Evolutionary conservation across 768 basidiomycete genomes (phyloP).

Genomic region (Daedaleopsis sinensis): DNA sequence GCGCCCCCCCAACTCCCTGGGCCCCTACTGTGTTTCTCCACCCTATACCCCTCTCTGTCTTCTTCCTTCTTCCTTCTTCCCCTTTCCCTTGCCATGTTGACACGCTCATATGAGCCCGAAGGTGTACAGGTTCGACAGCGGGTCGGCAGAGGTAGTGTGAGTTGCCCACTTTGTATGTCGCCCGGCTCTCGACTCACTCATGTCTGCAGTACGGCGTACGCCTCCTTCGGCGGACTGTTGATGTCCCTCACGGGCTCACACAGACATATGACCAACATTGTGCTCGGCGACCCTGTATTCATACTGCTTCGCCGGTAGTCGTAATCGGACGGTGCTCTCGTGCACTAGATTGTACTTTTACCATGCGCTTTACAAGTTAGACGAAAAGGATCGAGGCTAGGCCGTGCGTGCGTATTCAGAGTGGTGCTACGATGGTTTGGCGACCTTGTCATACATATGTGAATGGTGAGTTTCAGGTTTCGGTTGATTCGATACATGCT

Average conservation of each 20-base stretch:
- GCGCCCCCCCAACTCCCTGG: neutral
- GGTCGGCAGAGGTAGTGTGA: conserved; percentile 82
- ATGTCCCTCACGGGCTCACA: conserved; percentile 93
- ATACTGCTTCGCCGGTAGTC: conserved; percentile 81
- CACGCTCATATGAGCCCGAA: conserved; percentile 31
- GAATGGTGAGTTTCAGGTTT: too few relatives aligned
- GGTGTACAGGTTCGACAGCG: conserved; percentile 97
- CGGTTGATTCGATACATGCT: too few relatives aligned
- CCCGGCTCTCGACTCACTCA: conserved; percentile 6
- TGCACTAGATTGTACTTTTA: conserved; percentile 8
- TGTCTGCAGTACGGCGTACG: conserved; percentile 80
- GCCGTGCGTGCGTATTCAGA: too few relatives aligned
- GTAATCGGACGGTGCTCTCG: conserved; percentile 38
- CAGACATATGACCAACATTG: conserved; percentile 89
- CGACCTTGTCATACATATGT: neutral
- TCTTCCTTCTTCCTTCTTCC: neutral
- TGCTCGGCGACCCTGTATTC: conserved; percentile 92
- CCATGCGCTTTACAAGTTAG: neutral
- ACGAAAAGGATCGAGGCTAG: neutral
- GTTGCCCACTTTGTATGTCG: conserved; percentile 32
- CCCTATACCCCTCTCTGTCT: too few relatives aligned
- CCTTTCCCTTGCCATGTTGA: neutral
- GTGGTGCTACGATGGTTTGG: too few relatives aligned
- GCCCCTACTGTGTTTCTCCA: neutral
- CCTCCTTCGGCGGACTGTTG: conserved; percentile 93